Percentiles rank a stretch among this genome's conserved stretches.
Evolutionary conservation across 495 filamentous ascomycete genomes (phyloP).

Genomic region (Corynascus novoguineensis): DNA sequence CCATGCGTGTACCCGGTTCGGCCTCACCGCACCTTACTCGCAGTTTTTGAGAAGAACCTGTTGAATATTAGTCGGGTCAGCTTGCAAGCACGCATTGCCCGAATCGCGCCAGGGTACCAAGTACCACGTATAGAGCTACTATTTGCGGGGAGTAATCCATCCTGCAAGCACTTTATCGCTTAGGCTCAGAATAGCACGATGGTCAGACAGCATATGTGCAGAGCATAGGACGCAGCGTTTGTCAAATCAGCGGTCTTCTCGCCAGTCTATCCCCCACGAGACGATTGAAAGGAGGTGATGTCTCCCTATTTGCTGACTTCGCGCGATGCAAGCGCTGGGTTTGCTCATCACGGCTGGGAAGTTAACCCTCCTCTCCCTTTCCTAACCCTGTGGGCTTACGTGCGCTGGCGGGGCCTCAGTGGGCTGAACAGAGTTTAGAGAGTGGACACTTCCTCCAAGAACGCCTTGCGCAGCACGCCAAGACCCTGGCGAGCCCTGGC

Average conservation of each 20-base stretch:
- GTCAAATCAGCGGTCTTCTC: background rate
- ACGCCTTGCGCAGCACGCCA: constrained; percentile 10
- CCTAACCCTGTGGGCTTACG: no score
- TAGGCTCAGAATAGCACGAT: background rate
- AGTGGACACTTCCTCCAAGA: background rate
- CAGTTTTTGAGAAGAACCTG: no score
- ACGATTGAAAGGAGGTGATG: constrained; percentile 1
- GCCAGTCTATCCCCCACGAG: background rate
- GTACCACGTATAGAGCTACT: no score
- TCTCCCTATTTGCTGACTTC: constrained; percentile 4
- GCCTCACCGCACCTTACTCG: background rate
- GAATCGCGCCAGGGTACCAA: no score
- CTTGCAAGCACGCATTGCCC: background rate
- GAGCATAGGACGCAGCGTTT: background rate
- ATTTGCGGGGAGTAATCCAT: no score
- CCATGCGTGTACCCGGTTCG: constrained; percentile 8
- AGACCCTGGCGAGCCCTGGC: background rate
- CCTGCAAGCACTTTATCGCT: background rate
- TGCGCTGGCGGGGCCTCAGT: background rate
- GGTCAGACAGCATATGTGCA: background rate
- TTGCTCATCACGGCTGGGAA: background rate
- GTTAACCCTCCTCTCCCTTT: constrained; percentile 1
- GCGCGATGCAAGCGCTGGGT: background rate
- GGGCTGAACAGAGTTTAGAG: constrained; percentile 15
- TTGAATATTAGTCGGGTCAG: background rate